A percentile compares a stretch with the other conserved stretches of the same genome.
Evolutionary conservation across 805 yeast genomes (phyloP).

Genomic region (Pichia phayaonensis): DNA sequence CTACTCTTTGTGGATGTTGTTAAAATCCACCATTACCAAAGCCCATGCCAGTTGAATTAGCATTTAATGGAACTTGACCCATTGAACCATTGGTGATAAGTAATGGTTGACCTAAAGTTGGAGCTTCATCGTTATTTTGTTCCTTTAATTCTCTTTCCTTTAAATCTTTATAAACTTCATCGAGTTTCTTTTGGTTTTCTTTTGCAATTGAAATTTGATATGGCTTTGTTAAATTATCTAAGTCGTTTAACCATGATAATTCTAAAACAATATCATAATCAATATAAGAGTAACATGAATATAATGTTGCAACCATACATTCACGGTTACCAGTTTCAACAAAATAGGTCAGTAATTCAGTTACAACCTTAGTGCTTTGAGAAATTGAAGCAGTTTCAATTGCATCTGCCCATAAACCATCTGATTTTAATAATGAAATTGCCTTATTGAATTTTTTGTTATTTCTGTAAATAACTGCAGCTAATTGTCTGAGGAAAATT

Average conservation of each 20-base stretch:
- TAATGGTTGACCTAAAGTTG: slow-evolving; percentile 57
- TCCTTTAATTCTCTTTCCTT: slow-evolving; percentile 61
- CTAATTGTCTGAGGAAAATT: slow-evolving; percentile 91
- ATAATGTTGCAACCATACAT: slow-evolving; percentile 85
- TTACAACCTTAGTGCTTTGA: slow-evolving; percentile 70
- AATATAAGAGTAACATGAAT: slow-evolving; percentile 73
- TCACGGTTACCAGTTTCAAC: slow-evolving; percentile 97
- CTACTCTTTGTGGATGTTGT: neutral
- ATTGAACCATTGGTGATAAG: slow-evolving; percentile 71
- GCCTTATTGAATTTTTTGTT: slow-evolving; percentile 92
- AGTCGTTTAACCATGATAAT: slow-evolving; percentile 81
- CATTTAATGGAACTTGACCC: slow-evolving; percentile 36
- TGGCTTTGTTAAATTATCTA: slow-evolving; percentile 84
- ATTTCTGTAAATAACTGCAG: slow-evolving; percentile 88
- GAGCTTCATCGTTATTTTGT: slow-evolving; percentile 39
- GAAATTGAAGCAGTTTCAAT: slow-evolving; percentile 87
- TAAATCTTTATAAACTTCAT: slow-evolving; percentile 61
- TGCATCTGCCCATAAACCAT: slow-evolving; percentile 91
- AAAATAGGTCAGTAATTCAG: slow-evolving; percentile 81
- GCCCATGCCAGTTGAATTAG: slow-evolving; percentile 66
- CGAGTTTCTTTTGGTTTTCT: slow-evolving; percentile 64
- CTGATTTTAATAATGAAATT: slow-evolving; percentile 79
- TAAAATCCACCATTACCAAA: slow-evolving; percentile 48
- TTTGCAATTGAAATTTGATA: slow-evolving; percentile 77
- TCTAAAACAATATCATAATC: slow-evolving; percentile 81